These are phyloP conservation scores for Xylaria digitata DNA, from an alignment of 2,329 filamentous ascomycete genomes.

Conservation along the genomic window DNA sequence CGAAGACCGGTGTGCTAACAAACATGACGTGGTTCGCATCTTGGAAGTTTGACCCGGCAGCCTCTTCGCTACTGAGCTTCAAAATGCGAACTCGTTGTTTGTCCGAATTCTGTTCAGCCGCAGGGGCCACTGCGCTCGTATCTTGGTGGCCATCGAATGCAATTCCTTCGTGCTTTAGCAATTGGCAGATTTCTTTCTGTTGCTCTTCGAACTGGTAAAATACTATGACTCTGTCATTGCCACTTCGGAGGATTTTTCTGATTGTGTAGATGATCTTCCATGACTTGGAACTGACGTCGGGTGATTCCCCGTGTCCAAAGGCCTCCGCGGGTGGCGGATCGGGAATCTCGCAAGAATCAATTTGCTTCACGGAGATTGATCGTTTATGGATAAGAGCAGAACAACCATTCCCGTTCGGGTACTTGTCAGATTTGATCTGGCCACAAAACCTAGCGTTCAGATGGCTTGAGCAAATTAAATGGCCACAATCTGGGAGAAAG, in stretches of 20 bases:
- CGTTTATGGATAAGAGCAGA: conserved; percentile 23
- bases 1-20: conserved; percentile 50
- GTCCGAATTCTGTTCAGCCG: background rate
- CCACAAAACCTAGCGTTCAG: conserved; percentile 36
- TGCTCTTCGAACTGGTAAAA: conserved; percentile 54
- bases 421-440: conserved; percentile 24
- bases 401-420: conserved; percentile 30
- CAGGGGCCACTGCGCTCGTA: background rate
- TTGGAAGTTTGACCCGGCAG: conserved; percentile 57
- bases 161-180: conserved; percentile 38
- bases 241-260: conserved; percentile 20
- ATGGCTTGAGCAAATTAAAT: conserved; percentile 45
- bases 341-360: conserved; percentile 21
- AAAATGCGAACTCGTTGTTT: conserved; percentile 50
- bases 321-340: background rate
- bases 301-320: background rate
- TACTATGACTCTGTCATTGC: conserved; percentile 49
- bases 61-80: conserved; percentile 53
- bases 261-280: conserved; percentile 40
- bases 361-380: conserved; percentile 30
- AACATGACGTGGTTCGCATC: conserved; percentile 59
- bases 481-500: conserved; percentile 47
- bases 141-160: conserved; percentile 26
- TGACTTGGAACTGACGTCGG: conserved; percentile 42
- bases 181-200: conserved; percentile 43